Conservation (phyloP, 2,329 filamentous ascomycete genomes). For the Chaetomium sp. region DNA sequence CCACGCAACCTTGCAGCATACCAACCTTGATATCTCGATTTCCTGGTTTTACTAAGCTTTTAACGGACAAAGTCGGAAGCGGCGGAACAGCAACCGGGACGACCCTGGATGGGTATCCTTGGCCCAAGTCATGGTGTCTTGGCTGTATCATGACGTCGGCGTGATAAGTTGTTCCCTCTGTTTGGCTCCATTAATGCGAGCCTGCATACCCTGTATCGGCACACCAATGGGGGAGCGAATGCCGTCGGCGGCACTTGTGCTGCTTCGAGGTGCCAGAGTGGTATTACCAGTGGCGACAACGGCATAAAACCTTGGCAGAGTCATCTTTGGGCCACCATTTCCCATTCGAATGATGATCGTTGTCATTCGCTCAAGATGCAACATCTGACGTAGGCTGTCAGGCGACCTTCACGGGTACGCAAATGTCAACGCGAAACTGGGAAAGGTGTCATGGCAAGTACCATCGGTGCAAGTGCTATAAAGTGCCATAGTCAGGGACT, state of each 20-base stretch:
- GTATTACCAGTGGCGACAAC: background rate
- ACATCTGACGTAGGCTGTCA: slow-evolving; percentile 7
- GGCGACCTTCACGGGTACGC: background rate
- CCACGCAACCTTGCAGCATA: background rate
- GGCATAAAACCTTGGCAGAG: slow-evolving; percentile 12
- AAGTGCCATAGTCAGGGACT: background rate
- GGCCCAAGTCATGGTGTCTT: background rate
- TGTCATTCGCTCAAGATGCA: background rate
- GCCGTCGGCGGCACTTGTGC: slow-evolving; percentile 11
- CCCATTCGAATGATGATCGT: slow-evolving; percentile 3
- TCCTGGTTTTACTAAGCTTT: background rate
- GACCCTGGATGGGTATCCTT: too few relatives aligned
- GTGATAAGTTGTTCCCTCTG: background rate
- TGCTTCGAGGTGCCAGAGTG: background rate
- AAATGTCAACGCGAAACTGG: background rate
- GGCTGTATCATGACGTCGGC: slow-evolving; percentile 10
- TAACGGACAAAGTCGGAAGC: too few relatives aligned
- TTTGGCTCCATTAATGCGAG: background rate
- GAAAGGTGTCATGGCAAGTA: background rate
- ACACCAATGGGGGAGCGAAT: slow-evolving; percentile 6
- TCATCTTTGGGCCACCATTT: background rate
- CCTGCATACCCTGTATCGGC: background rate
- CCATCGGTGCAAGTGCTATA: background rate
- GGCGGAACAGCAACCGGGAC: background rate
- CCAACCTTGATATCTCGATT: background rate